phyloP scores from a whole-genome alignment of 257 asterid genomes.

The Gentiana dahurica region DNA sequence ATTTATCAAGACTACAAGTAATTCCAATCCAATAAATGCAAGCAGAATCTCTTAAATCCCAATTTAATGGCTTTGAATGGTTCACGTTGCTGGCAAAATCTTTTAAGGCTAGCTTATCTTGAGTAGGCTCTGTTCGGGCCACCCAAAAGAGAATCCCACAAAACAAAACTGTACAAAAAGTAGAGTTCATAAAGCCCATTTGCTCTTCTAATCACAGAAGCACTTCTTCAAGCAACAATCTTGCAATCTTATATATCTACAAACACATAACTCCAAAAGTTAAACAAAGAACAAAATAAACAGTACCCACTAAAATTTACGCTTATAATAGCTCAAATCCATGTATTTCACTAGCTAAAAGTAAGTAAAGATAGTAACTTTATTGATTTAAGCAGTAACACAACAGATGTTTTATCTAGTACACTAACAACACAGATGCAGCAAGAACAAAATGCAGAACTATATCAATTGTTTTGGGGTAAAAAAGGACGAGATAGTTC shows the following conservation, averaged over 20 bases:
- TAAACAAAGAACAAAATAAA: no score
- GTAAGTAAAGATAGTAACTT: no score
- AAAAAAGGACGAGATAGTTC: no score
- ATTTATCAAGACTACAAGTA: conserved; percentile 59
- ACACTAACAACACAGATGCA: no score
- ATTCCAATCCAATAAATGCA: conserved; percentile 71
- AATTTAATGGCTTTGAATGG: conserved; percentile 46
- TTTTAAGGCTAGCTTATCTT: conserved; percentile 69
- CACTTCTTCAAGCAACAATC: background rate
- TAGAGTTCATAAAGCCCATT: conserved; percentile 33
- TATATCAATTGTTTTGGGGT: no score
- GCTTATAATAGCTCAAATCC: no score
- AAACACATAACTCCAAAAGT: background rate
- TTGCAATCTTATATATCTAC: background rate
- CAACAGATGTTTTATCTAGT: no score
- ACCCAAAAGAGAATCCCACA: conserved; percentile 18
- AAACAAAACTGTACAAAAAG: conserved; percentile 24
- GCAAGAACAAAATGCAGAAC: no score
- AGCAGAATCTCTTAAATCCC: conserved; percentile 51
- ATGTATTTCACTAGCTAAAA: no score
- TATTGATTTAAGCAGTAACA: no score
- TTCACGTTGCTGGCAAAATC: conserved; percentile 38
- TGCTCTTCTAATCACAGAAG: conserved; percentile 6
- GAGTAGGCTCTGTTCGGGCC: conserved; percentile 52
- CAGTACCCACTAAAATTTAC: no score